Conservation (phyloP, 495 filamentous ascomycete genomes). For the Aspergillus hancockii region DNA sequence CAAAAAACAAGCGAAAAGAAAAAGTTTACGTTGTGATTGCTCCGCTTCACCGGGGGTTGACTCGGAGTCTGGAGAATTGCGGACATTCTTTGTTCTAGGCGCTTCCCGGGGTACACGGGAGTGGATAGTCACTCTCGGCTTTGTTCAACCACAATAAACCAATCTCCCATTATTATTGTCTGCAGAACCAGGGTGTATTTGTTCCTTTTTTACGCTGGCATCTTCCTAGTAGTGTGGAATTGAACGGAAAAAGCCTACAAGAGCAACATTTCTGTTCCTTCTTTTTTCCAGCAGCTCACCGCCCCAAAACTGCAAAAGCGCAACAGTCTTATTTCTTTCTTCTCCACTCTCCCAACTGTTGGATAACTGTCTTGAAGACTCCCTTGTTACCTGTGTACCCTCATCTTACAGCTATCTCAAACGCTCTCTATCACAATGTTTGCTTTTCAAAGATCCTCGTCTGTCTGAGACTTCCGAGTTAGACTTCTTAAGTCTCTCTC, state of each 20-base stretch:
- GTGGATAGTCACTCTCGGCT: background rate
- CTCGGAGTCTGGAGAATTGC: background rate
- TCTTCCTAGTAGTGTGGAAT: background rate
- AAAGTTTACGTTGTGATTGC: background rate
- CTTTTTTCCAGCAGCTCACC: conserved; percentile 21
- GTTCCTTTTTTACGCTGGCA: background rate
- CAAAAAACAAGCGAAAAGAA: conserved; percentile 1
- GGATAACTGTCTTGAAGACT: conserved; percentile 1
- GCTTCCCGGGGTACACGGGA: background rate
- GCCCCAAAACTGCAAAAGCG: conserved; percentile 22
- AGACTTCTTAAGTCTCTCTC: conserved; percentile 19
- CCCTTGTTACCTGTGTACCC: conserved; percentile 2
- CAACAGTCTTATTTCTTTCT: conserved; percentile 13
- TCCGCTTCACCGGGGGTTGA: background rate
- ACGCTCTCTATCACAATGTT: conserved; percentile 6
- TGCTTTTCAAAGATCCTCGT: background rate
- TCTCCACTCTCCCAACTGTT: conserved; percentile 1
- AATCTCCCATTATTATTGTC: conserved; percentile 1
- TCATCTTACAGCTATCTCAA: conserved; percentile 5
- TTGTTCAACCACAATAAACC: background rate
- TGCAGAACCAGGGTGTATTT: background rate
- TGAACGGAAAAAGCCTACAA: conserved; percentile 11
- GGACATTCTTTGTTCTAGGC: background rate
- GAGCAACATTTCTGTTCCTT: conserved; percentile 14
- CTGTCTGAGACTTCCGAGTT: conserved; percentile 10